Conservation (phyloP, 2,329 filamentous ascomycete species). For the Rachicladosporium sp. region DNA sequence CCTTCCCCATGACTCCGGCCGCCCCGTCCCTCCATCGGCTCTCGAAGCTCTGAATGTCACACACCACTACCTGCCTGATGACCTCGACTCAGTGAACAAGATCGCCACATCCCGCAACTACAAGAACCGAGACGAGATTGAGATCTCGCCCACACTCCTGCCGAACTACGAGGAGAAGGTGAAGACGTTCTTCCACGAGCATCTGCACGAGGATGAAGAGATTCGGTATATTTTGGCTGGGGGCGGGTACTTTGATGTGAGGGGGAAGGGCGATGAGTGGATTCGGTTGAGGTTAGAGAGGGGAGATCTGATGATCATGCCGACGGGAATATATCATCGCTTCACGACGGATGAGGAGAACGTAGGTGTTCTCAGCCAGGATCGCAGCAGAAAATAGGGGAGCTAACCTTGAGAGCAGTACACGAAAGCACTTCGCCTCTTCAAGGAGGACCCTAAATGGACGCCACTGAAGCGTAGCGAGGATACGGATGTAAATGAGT, state of each 20-base stretch:
- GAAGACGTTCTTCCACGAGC: constrained; percentile 85
- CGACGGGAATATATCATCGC: constrained; percentile 90
- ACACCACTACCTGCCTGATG: constrained; percentile 55
- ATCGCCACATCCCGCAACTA: constrained; percentile 69
- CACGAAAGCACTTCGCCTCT: constrained; percentile 88
- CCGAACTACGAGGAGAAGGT: constrained; percentile 86
- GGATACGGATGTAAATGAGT: constrained; percentile 67
- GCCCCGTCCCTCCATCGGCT: constrained; percentile 49
- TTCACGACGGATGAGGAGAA: constrained; percentile 91
- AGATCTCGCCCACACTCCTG: constrained; percentile 74
- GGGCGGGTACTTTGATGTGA: constrained; percentile 84
- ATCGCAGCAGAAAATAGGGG: no score
- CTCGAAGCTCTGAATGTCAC: constrained; percentile 67
- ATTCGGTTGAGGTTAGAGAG: constrained; percentile 75
- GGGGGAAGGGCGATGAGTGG: constrained; percentile 74
- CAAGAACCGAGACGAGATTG: constrained; percentile 90
- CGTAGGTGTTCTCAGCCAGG: constrained; percentile 53
- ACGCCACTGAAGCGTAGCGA: constrained; percentile 72
- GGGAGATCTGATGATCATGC: constrained; percentile 82
- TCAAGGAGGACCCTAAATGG: constrained; percentile 99
- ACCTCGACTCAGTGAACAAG: constrained; percentile 54
- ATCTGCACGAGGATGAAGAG: constrained; percentile 96
- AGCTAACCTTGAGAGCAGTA: constrained; percentile 58
- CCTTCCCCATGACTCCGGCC: constrained; percentile 74
- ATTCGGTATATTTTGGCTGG: constrained; percentile 89